Base-by-base conservation (phyloP, 179 eudicot species). In the Silene noctiflora region DNA sequence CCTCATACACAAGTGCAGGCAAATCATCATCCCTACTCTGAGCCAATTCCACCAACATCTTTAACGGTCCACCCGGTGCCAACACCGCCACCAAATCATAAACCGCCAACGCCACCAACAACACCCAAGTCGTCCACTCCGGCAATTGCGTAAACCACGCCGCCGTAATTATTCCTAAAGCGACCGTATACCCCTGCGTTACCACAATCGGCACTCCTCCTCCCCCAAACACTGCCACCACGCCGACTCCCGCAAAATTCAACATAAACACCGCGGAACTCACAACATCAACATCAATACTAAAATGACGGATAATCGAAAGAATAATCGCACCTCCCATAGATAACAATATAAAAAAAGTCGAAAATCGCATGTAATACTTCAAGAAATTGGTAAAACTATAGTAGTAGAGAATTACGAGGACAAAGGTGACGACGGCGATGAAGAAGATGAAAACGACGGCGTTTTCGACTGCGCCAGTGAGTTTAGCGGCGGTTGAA, bases 61-160 rank as follows among this genome's bases (percentile, higher is more conserved):
- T 94, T 51, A 94, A 78, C 10, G 98, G 98, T 22, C 98, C 98
- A 71, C 97, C 96, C 0, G 98, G 98, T 1, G 92, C 97, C 79
- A 94, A 80, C 51, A 94, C 98, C 0, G 98, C 98, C 5, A 85
- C 97, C 67, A 94, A 76, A 85, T 94, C 98, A 75, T 94, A 94
- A 22, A 92, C 19, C 3, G 97, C 97, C 78, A 94, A 78, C 0
- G 98, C 98, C 5, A 85, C 97, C 67, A 94, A 76, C 3, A 94
- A 80, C 24, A 74, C 78, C 98, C 98, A 94, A n/a, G 98, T 94
- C 6, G 97, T 94, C 98, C 98, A 94, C 25, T 94, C 98, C 4
- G 98, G 98, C 88, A 94, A 82, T 63, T 88, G 87, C 5, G 98
- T 87, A 67, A 94, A 94, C 97, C 96, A 94, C 42, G 87, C 93